phyloP scores from a whole-genome alignment of 2,329 filamentous ascomycete genomes.

The Coleophoma crateriformis region DNA sequence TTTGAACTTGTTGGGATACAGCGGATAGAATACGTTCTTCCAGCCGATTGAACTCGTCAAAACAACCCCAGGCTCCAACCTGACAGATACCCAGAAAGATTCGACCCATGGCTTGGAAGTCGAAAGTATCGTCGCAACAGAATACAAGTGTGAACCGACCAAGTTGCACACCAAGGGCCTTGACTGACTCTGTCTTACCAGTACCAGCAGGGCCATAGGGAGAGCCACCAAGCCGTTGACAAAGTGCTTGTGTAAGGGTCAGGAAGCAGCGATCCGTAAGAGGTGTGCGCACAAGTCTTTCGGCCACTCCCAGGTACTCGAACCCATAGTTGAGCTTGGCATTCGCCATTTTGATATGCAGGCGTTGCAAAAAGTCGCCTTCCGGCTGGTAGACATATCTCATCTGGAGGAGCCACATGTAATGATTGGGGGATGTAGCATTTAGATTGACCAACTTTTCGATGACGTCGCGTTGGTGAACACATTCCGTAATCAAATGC shows the following conservation, averaged over 20 bases:
- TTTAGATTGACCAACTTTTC: conserved; percentile 75
- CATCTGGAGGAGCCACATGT: conserved; percentile 95
- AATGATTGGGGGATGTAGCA: conserved; percentile 72
- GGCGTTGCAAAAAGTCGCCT: conserved; percentile 74
- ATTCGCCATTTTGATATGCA: conserved; percentile 95
- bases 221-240: conserved; percentile 90
- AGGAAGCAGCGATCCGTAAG: conserved; percentile 98
- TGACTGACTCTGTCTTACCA: conserved; percentile 98
- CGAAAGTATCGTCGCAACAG: conserved; percentile 98
- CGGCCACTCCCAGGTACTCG: conserved; percentile 93
- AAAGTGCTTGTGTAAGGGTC: conserved; percentile 91
- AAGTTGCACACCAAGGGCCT: conserved; percentile 91
- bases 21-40: conserved; percentile 97
- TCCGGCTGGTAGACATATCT: conserved; percentile 83
- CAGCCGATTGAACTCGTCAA: conserved; percentile 98
- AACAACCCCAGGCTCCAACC: conserved; percentile 98
- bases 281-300: conserved; percentile 92
- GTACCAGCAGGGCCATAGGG: conserved; percentile 97
- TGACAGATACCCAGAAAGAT: conserved; percentile 99
- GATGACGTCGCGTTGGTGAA: conserved; percentile 92
- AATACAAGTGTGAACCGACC: conserved; percentile 98
- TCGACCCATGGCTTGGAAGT: conserved; percentile 99
- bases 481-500: conserved; percentile 96
- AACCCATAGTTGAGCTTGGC: conserved; percentile 94
- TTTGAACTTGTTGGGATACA: conserved; percentile 98